Percentiles rank a stretch among this genome's conserved stretches.
Evolutionary conservation across 306 rosid species (phyloP).

Genomic region (Hippophae tibetana): DNA sequence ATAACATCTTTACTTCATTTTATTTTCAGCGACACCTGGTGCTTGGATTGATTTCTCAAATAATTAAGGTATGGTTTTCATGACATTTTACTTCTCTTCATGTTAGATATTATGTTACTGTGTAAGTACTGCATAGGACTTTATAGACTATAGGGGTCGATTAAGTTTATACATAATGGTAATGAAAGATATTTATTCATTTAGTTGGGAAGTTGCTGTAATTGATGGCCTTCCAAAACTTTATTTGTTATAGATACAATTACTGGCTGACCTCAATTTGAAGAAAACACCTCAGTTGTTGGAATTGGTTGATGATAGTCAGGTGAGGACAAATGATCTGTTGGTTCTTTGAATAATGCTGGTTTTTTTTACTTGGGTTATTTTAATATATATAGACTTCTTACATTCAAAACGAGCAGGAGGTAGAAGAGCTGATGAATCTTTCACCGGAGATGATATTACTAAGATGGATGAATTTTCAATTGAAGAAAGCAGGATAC

Average conservation of each 20-base stretch:
- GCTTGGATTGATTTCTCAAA: slow-evolving; percentile 89
- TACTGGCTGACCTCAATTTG: slow-evolving; percentile 87
- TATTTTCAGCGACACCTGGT: slow-evolving; percentile 88
- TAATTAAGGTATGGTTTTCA: slow-evolving; percentile 64
- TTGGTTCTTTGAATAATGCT: not conserved
- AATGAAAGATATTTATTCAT: no score
- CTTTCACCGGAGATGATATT: slow-evolving; percentile 93
- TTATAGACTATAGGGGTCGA: no score
- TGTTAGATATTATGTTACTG: no score
- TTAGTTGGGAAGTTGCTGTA: not conserved
- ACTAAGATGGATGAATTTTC: slow-evolving; percentile 96
- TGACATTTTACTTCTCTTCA: slow-evolving; percentile 5
- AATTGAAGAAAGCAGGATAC: slow-evolving; percentile 76
- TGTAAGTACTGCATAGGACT: no score
- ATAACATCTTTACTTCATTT: slow-evolving; percentile 9
- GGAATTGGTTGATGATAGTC: slow-evolving; percentile 82
- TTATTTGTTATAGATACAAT: slow-evolving; percentile 62
- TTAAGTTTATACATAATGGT: not conserved
- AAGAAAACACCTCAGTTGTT: slow-evolving; percentile 94
- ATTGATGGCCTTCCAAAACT: slow-evolving; percentile 17
- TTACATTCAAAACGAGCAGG: slow-evolving; percentile 40
- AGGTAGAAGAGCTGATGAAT: slow-evolving; percentile 91
- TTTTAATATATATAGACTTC: slow-evolving; percentile 16
- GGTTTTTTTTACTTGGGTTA: not conserved
- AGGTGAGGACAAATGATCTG: slow-evolving; percentile 31